Conservation (phyloP, 805 yeast genomes). For the Schwanniomyces occidentalis region DNA sequence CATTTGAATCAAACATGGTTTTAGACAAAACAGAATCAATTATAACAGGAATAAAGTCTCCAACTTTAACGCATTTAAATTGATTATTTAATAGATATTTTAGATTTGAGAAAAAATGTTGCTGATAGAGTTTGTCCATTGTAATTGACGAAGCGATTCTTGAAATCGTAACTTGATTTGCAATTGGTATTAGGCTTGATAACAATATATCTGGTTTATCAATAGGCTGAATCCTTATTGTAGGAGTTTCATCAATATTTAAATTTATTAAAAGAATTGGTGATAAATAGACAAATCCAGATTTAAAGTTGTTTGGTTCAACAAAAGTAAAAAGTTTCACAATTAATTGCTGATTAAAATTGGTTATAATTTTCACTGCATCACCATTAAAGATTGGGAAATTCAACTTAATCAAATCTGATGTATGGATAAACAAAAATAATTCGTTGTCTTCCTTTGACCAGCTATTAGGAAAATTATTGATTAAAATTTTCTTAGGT, state of each 20-base stretch:
- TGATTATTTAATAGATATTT: conserved; percentile 59
- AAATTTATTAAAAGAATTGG: conserved; percentile 61
- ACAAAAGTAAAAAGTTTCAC: conserved; percentile 57
- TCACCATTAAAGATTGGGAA: conserved; percentile 74
- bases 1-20: conserved; percentile 44
- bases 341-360: conserved; percentile 14
- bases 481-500: conserved; percentile 25
- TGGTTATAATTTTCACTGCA: conserved; percentile 38
- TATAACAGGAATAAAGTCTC: conserved; percentile 74
- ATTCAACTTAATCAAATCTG: conserved; percentile 48
- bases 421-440: conserved; percentile 43
- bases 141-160: conserved; percentile 70
- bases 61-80: conserved; percentile 58
- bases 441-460: conserved; percentile 38
- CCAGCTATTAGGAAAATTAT: conserved; percentile 22
- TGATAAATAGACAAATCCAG: conserved; percentile 52
- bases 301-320: conserved; percentile 55
- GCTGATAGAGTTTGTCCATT: conserved; percentile 62
- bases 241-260: conserved; percentile 27
- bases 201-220: conserved; percentile 12
- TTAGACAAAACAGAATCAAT: conserved; percentile 69
- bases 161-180: conserved; percentile 63
- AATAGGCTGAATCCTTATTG: conserved; percentile 21
- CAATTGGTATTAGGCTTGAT: conserved; percentile 44
- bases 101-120: conserved; percentile 58